phyloP scores from a whole-genome alignment of 2,329 filamentous ascomycete genomes.

The Alternaria sp. region DNA sequence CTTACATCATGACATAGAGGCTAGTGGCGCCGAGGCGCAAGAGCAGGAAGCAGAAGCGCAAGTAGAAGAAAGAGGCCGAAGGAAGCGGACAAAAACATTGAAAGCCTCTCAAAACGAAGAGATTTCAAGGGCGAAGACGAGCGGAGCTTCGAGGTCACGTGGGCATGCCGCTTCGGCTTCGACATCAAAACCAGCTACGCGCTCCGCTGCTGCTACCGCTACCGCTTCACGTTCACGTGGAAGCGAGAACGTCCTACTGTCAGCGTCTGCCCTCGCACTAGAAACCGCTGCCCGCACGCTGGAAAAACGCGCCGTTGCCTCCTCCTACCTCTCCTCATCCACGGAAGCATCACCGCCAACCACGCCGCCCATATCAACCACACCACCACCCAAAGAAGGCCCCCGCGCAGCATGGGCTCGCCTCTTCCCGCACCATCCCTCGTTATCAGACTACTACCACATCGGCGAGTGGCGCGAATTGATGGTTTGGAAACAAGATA shows the following conservation, averaged over 20 bases:
- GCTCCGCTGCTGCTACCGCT: neutral
- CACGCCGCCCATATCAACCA: neutral
- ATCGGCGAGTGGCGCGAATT: neutral
- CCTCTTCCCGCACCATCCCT: neutral
- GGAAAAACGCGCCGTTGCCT: rapidly evolving
- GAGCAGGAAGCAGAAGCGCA: neutral
- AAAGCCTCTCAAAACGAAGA: neutral
- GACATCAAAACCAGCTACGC: neutral
- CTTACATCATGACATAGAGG: rapidly evolving
- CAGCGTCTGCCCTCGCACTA: neutral
- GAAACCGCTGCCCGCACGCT: neutral
- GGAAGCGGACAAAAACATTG: neutral
- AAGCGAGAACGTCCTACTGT: rapidly evolving
- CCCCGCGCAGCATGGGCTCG: neutral
- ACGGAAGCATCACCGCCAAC: too few relatives aligned
- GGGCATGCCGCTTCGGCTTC: neutral
- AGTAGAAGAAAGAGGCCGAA: neutral
- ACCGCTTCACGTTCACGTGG: neutral
- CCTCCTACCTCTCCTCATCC: neutral
- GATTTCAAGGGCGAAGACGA: neutral
- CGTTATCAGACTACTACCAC: neutral
- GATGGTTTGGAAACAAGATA: neutral
- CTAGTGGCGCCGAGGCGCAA: neutral
- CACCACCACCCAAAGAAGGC: neutral
- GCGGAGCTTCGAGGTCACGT: neutral